A percentile compares a stretch with the other conserved stretches of the same genome.
phyloP scores from a whole-genome alignment of 2,329 filamentous ascomycete species.

The Trichoderma sp. region DNA sequence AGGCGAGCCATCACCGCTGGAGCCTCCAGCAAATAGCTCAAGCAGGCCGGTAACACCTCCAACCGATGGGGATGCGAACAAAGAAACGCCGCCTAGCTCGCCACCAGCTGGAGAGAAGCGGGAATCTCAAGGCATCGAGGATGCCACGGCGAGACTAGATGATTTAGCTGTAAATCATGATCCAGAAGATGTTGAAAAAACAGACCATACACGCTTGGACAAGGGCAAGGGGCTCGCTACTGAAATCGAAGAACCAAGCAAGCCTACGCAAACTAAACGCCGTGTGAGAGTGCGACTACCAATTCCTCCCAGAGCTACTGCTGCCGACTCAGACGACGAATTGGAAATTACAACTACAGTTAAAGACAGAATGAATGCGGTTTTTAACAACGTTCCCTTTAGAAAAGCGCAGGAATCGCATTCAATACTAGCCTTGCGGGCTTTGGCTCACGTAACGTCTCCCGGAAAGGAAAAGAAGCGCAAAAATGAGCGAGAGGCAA shows the following conservation, averaged over 20 bases:
- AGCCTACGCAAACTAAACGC: slow-evolving; percentile 46
- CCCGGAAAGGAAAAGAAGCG: slow-evolving; percentile 57
- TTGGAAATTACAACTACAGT: slow-evolving; percentile 63
- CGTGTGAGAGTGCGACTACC: slow-evolving; percentile 58
- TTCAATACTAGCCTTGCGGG: slow-evolving; percentile 70
- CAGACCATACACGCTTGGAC: slow-evolving; percentile 45
- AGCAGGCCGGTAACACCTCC: slow-evolving; percentile 57
- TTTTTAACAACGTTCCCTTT: slow-evolving; percentile 71
- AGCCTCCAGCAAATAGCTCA: slow-evolving; percentile 55
- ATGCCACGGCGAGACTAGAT: slow-evolving; percentile 33
- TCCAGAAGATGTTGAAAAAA: slow-evolving; percentile 43
- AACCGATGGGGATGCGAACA: slow-evolving; percentile 56
- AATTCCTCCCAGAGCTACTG: slow-evolving; percentile 43
- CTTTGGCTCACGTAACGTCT: slow-evolving; percentile 72
- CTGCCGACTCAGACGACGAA: slow-evolving; percentile 59
- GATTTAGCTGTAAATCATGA: slow-evolving; percentile 43
- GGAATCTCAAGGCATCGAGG: slow-evolving; percentile 17
- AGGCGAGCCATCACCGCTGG: slow-evolving; percentile 38
- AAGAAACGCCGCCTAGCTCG: slow-evolving; percentile 74
- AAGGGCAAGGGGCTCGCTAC: slow-evolving; percentile 58
- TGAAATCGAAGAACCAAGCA: slow-evolving; percentile 28
- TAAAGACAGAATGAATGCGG: slow-evolving; percentile 59
- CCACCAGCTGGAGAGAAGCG: slow-evolving; percentile 50
- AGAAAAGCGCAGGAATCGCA: slow-evolving; percentile 65
- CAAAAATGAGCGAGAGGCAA: slow-evolving; percentile 54